These are phyloP conservation scores for Pleurotus sapidus DNA, from an alignment of 768 basidiomycete genomes.

Conservation along the genomic window DNA sequence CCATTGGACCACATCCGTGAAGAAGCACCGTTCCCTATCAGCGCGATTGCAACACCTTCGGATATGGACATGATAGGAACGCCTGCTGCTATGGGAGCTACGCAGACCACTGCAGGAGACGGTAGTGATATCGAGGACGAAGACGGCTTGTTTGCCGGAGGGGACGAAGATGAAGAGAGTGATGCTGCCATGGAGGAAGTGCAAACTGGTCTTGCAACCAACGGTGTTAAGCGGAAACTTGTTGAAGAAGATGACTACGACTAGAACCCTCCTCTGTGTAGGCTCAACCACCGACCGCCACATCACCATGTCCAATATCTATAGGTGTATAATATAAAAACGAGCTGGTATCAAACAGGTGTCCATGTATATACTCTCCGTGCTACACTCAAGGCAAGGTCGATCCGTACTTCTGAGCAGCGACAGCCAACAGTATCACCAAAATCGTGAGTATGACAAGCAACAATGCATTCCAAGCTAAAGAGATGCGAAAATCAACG, in stretches of 20 bases:
- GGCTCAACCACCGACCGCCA: too few relatives aligned
- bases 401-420: constrained; percentile 23
- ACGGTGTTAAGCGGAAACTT: constrained; percentile 74
- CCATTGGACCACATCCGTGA: constrained; percentile 29
- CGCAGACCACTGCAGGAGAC: constrained; percentile 16
- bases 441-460: constrained; percentile 40
- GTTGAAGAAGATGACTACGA: constrained; percentile 90
- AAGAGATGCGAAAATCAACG: constrained; percentile 8
- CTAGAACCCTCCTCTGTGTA: constrained; percentile 23
- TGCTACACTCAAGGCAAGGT: background rate
- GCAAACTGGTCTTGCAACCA: constrained; percentile 44
- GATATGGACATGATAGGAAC: constrained; percentile 65
- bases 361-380: too few relatives aligned
- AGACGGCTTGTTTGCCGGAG: constrained; percentile 75
- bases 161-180: constrained; percentile 74
- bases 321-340: background rate
- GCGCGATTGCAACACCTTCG: constrained; percentile 60
- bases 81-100: constrained; percentile 31
- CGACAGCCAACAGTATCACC: constrained; percentile 38
- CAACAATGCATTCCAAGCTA: constrained; percentile 39
- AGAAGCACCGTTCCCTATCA: constrained; percentile 57
- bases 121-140: constrained; percentile 79
- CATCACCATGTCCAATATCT: background rate
- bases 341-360: too few relatives aligned
- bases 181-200: constrained; percentile 78